Evolutionary conservation across 148 eudicot species (phyloP).

Genomic region (Amaranthus hypochondriacus): DNA sequence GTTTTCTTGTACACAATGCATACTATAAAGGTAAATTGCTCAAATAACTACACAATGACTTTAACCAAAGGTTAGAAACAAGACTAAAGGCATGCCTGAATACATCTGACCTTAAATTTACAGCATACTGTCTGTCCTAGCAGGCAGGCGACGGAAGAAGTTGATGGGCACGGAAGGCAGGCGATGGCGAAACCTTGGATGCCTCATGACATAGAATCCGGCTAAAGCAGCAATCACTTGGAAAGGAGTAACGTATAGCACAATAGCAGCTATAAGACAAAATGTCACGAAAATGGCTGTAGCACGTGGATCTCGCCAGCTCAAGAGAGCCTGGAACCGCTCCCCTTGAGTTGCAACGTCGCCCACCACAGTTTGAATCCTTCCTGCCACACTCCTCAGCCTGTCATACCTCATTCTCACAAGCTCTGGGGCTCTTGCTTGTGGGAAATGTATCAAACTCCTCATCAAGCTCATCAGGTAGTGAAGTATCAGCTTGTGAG

Average conservation of each 20-base stretch:
- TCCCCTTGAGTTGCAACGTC: slow-evolving; percentile 95
- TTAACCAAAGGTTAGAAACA: neutral
- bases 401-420: slow-evolving; percentile 91
- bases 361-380: slow-evolving; percentile 88
- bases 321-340: slow-evolving; percentile 71
- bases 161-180: slow-evolving; percentile 77
- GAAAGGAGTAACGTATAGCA: slow-evolving; percentile 80
- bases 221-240: slow-evolving; percentile 69
- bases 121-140: slow-evolving; percentile 88
- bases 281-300: slow-evolving; percentile 72
- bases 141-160: slow-evolving; percentile 92
- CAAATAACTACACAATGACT: neutral
- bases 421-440: slow-evolving; percentile 69
- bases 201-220: slow-evolving; percentile 81
- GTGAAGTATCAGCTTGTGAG: slow-evolving; percentile 76
- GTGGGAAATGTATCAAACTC: slow-evolving; percentile 95
- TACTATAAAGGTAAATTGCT: neutral
- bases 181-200: slow-evolving; percentile 81
- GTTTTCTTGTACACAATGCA: neutral
- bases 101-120: slow-evolving; percentile 31
- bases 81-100: slow-evolving; percentile 2
- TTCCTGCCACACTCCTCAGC: slow-evolving; percentile 82
- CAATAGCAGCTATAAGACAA: slow-evolving; percentile 68
- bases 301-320: slow-evolving; percentile 99
- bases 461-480: slow-evolving; percentile 90